Evolutionary conservation across 2,329 filamentous ascomycete genomes (phyloP).

Genomic region (Pestalotiopsis sp.): DNA sequence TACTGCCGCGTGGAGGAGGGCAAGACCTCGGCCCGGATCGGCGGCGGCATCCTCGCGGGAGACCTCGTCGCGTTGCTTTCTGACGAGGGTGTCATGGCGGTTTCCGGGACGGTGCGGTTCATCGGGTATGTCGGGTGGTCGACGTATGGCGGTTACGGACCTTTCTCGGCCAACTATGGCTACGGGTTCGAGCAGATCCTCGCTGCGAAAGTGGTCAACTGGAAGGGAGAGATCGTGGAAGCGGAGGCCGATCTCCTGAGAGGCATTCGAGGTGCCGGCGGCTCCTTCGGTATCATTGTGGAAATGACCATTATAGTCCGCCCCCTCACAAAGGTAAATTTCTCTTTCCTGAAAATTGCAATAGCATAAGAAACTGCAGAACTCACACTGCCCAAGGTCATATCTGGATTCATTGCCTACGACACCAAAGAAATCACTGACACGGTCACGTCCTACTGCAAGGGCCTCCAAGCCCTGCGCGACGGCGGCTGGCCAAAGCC

Average conservation of each 20-base stretch:
- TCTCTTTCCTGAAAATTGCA: neutral
- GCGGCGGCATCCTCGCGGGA: neutral
- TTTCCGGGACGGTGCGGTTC: constrained; percentile 21
- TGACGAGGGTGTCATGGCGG: neutral
- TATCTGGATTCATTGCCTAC: neutral
- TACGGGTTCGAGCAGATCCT: constrained; percentile 40
- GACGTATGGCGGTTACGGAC: constrained; percentile 36
- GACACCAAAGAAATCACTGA: neutral
- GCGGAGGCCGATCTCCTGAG: constrained; percentile 39
- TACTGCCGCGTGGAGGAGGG: neutral
- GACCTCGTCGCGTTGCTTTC: neutral
- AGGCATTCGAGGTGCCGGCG: constrained; percentile 42
- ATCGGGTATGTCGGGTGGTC: constrained; percentile 39
- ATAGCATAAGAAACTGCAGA: neutral
- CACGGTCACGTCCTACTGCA: neutral
- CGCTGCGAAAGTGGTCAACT: constrained; percentile 39
- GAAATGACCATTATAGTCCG: constrained; percentile 43
- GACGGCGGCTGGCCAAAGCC: neutral
- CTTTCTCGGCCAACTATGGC: constrained; percentile 32
- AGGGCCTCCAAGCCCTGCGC: neutral
- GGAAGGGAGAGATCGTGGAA: constrained; percentile 36
- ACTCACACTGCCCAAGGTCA: neutral
- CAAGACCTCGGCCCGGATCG: neutral
- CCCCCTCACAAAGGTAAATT: constrained; percentile 28
- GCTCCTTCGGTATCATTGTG: constrained; percentile 41